A percentile compares a stretch with the other conserved stretches of the same genome.
phyloP scores from a whole-genome alignment of 768 basidiomycete genomes.

The Leucosporidium yakuticum region DNA sequence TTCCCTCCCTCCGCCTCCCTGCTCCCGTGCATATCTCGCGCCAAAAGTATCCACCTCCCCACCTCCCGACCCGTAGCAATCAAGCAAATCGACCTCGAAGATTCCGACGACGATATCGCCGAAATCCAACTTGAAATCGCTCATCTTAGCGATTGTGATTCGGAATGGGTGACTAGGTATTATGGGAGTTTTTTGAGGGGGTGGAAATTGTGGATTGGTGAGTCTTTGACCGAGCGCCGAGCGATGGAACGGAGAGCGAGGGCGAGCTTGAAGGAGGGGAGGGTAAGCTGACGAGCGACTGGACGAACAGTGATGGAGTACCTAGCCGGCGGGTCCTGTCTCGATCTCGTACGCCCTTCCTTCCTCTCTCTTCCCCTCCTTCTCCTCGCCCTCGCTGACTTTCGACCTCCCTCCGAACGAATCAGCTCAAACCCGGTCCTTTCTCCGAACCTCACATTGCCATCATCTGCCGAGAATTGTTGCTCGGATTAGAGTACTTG shows the following conservation, averaged over 20 bases:
- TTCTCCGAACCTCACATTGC: conserved; percentile 94
- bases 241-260: not conserved
- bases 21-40: not conserved
- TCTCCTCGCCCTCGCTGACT: conserved; percentile 15
- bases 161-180: conserved; percentile 91
- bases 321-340: conserved; percentile 94
- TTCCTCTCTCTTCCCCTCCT: not conserved
- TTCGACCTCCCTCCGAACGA: not conserved
- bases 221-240: conserved; percentile 3
- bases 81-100: conserved; percentile 97
- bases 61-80: conserved; percentile 93
- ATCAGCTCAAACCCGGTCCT: conserved; percentile 70
- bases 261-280: no score
- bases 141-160: conserved; percentile 89
- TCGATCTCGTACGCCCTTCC: conserved; percentile 61
- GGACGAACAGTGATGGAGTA: conserved; percentile 76
- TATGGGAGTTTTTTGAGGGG: conserved; percentile 94
- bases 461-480: conserved; percentile 84
- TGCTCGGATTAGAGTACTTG: conserved; percentile 91
- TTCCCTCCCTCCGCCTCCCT: not conserved
- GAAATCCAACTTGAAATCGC: conserved; percentile 98
- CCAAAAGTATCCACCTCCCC: conserved; percentile 72
- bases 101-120: conserved; percentile 95
- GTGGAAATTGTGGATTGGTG: conserved; percentile 90
- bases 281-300: not conserved